Percentiles rank a stretch among this genome's conserved stretches.
phyloP scores from a whole-genome alignment of 2,329 filamentous ascomycete species.

The Paramyrothecium roridum region DNA sequence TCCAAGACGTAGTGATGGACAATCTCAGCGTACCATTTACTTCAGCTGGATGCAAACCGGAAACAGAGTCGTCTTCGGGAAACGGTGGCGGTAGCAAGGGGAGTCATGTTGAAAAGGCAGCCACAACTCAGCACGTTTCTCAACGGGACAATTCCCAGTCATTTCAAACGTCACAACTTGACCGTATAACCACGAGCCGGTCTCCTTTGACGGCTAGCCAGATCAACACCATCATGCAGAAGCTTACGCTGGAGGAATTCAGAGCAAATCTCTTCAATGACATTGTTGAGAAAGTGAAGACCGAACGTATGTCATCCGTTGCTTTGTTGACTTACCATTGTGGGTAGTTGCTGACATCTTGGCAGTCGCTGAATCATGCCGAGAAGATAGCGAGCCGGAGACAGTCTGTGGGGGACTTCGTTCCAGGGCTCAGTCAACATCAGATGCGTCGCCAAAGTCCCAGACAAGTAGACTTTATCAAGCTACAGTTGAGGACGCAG shows the following conservation, averaged over 20 bases:
- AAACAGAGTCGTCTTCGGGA: background rate
- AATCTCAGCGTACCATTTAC: background rate
- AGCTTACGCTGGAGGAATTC: conserved; percentile 20
- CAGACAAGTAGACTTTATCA: conserved; percentile 6
- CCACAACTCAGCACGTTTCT: background rate
- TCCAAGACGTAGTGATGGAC: background rate
- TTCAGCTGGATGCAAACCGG: background rate
- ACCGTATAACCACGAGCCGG: background rate
- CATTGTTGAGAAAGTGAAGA: conserved; percentile 20
- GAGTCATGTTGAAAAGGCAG: background rate
- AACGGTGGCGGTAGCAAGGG: background rate
- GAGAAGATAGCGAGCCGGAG: background rate
- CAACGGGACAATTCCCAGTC: background rate
- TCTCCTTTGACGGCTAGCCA: conserved; percentile 2
- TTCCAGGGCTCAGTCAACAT: conserved; percentile 15
- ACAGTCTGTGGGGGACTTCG: background rate
- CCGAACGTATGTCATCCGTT: conserved; percentile 14
- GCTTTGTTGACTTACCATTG: background rate
- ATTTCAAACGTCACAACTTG: background rate
- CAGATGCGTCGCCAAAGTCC: background rate
- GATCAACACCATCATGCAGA: conserved; percentile 17
- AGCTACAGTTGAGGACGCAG: conserved; percentile 15
- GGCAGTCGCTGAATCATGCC: background rate
- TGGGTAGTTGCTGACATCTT: background rate
- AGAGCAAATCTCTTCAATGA: conserved; percentile 20